A percentile compares a stretch with the other conserved stretches of the same genome.
Conservation (phyloP, 73 alveolate species). For the Effrenium voratum region DNA sequence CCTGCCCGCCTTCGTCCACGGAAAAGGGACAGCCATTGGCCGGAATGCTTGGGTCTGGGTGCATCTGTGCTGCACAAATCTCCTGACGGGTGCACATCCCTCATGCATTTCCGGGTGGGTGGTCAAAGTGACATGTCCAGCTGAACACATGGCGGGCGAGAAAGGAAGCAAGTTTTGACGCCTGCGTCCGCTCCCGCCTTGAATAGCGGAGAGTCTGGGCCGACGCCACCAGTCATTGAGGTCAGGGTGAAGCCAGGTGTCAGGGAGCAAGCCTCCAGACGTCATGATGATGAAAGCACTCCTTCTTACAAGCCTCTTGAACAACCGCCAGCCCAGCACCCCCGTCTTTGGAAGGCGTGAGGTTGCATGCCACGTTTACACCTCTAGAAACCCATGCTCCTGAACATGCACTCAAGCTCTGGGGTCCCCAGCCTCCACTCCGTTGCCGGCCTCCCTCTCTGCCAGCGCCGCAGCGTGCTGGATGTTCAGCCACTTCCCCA, state of each 20-base stretch:
- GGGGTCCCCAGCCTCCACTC: background rate
- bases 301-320: background rate
- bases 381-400: background rate
- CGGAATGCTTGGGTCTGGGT: conserved; percentile 65
- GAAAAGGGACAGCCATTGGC: conserved; percentile 56
- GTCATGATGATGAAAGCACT: background rate
- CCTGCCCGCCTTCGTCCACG: conserved; percentile 26
- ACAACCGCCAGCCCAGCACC: background rate
- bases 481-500: conserved; percentile 58
- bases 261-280: conserved; percentile 40
- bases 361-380: background rate
- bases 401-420: background rate
- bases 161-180: background rate
- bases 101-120: background rate
- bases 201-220: background rate
- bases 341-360: background rate
- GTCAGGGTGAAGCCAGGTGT: conserved; percentile 84
- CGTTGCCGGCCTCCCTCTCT: conserved; percentile 15
- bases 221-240: conserved; percentile 40
- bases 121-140: background rate
- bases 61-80: conserved; percentile 2
- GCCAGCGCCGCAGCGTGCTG: conserved; percentile 89
- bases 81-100: background rate
- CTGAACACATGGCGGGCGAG: background rate
- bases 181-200: background rate